phyloP scores from a whole-genome alignment of 306 rosid genomes.

The Acacia confusa region DNA sequence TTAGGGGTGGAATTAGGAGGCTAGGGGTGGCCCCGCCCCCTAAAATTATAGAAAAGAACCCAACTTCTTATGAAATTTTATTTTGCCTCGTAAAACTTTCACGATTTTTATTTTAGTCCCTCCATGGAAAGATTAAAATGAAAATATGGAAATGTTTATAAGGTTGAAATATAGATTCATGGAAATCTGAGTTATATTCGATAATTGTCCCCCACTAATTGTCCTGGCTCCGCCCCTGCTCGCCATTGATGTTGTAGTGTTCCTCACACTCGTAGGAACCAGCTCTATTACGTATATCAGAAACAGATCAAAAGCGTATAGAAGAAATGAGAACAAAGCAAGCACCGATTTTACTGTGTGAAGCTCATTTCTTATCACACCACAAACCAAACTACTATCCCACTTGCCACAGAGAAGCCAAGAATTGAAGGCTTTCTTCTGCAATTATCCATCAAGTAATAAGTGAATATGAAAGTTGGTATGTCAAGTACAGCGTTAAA shows the following conservation, averaged over 20 bases:
- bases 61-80: too few species aligned
- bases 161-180: too few species aligned
- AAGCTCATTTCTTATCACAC: background rate
- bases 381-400: constrained; percentile 18
- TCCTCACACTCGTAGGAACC: constrained; percentile 57
- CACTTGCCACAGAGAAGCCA: background rate
- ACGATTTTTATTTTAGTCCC: too few species aligned
- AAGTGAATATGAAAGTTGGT: constrained; percentile 15
- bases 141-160: too few species aligned
- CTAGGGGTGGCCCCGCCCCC: too few species aligned
- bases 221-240: too few species aligned
- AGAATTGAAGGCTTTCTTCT: constrained; percentile 6
- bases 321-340: constrained; percentile 32
- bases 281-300: constrained; percentile 42
- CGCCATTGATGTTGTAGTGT: constrained; percentile 37
- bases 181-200: too few species aligned
- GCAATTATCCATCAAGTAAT: background rate
- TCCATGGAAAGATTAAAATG: too few species aligned
- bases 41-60: too few species aligned
- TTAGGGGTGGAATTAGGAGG: too few species aligned
- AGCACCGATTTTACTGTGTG: background rate
- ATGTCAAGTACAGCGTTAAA: constrained; percentile 32
- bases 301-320: constrained; percentile 27
- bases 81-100: too few species aligned
- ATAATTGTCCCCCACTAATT: too few species aligned